These are phyloP conservation scores for Cytospora mali DNA, from an alignment of 2,329 filamentous ascomycete species.

Conservation along the genomic window DNA sequence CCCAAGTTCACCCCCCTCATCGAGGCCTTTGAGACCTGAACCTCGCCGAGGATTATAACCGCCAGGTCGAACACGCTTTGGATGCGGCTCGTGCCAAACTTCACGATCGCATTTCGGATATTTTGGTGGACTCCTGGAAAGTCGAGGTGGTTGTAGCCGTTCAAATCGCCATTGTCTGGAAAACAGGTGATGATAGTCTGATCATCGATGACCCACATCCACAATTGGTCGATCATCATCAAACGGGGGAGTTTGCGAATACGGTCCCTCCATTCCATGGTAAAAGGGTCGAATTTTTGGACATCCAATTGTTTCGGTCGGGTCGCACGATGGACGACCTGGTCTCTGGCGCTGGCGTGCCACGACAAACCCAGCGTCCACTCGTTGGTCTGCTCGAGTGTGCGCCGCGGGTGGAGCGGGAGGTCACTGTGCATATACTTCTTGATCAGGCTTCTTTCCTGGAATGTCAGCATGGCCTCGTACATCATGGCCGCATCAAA, in stretches of 20 bases:
- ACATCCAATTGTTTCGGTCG: conserved; percentile 31
- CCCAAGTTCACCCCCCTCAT: conserved; percentile 40
- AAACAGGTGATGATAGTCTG: conserved; percentile 38
- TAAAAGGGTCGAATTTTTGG: conserved; percentile 28
- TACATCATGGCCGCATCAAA: conserved; percentile 39
- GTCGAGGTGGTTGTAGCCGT: conserved; percentile 39
- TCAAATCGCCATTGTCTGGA: conserved; percentile 45
- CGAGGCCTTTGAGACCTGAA: conserved; percentile 39
- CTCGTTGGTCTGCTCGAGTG: conserved; percentile 50
- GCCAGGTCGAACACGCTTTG: conserved; percentile 46
- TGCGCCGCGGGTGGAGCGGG: conserved; percentile 47
- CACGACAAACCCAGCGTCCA: conserved; percentile 39
- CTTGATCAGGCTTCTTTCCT: conserved; percentile 40
- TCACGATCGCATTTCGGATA: conserved; percentile 39
- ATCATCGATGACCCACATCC: conserved; percentile 39
- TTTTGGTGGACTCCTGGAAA: conserved; percentile 45
- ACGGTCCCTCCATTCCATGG: conserved; percentile 29
- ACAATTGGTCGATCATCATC: conserved; percentile 40
- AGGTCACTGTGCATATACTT: conserved; percentile 39
- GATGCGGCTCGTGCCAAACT: conserved; percentile 34
- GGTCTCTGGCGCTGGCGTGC: conserved; percentile 44
- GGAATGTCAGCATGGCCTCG: conserved; percentile 41
- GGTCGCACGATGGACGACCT: conserved; percentile 46
- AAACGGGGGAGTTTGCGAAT: conserved; percentile 34
- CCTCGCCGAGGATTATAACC: conserved; percentile 46